Evolutionary conservation across 768 basidiomycete species (phyloP), one percentile per base, ranked within the genome.

Genomic region (Boletus rex-veris): DNA sequence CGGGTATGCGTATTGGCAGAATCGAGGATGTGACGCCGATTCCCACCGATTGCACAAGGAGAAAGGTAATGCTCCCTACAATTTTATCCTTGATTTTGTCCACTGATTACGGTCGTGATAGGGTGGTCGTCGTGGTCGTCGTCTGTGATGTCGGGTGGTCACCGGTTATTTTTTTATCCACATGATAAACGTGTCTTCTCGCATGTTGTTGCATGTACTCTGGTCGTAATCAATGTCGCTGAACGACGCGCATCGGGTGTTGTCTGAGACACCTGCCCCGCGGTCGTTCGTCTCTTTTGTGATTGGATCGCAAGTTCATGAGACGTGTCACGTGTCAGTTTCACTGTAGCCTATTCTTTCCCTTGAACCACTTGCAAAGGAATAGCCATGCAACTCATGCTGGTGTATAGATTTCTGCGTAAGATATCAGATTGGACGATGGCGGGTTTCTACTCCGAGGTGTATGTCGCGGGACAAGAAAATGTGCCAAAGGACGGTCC

Each of bases 101-200:
- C 28, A 21, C 51, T 54, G 14, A 57, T 51, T 39, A 36, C 11
- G 15, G 6, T 30, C 53, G 28, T 14, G 52, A 12, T 59, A 93
- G 94, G 95, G 94, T 86, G 94, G 94, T 93, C 91, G 94, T 64
- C 92, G 94, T 77, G 94, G 94, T 91, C 90, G 94, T 68, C 92
- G 94, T 88, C 83, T 96, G 67, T 90, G 73, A 75, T 72, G 33
- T 53, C 41, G 11, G n/a, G 37, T 38, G 37, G 37, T 38, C 15
- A 36, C 15, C 46, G 53, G 55, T 56, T 28, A 12, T 48, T 9
- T 53, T 41, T 63, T 33, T 54, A 48, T 54, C 15, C 21, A 31
- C 56, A 59, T 45, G 40, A 35, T 35, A 65, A 70, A 60, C 16
- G 28, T 14, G 66, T 52, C 61, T 63, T 62, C 43, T 48, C 39